phyloP scores from a whole-genome alignment of 2,329 filamentous ascomycete species.

The Leptosphaerulina australis region DNA sequence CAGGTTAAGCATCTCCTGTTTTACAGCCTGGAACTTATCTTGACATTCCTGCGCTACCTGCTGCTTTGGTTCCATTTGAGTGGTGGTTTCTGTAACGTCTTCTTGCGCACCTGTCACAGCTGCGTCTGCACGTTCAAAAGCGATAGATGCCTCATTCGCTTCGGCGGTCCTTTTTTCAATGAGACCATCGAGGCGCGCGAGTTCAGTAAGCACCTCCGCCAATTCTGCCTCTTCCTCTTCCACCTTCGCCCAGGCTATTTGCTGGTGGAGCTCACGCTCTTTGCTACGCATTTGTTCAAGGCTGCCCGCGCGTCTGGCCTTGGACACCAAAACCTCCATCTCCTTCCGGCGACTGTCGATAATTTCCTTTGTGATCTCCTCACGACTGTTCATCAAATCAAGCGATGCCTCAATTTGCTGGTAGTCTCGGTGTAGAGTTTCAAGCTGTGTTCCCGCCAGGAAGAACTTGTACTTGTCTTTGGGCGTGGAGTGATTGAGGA shows the following conservation, averaged over 20 bases:
- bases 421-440: slow-evolving; percentile 91
- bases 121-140: slow-evolving; percentile 54
- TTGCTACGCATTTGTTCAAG: slow-evolving; percentile 69
- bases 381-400: slow-evolving; percentile 71
- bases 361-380: slow-evolving; percentile 66
- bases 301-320: slow-evolving; percentile 69
- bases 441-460: slow-evolving; percentile 89
- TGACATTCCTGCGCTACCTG: slow-evolving; percentile 58
- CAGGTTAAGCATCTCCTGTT: slow-evolving; percentile 60
- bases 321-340: slow-evolving; percentile 66
- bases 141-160: slow-evolving; percentile 53
- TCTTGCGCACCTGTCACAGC: slow-evolving; percentile 46
- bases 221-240: slow-evolving; percentile 69
- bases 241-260: slow-evolving; percentile 89
- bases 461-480: slow-evolving; percentile 96
- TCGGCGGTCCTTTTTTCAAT: slow-evolving; percentile 56
- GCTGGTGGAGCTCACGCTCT: slow-evolving; percentile 64
- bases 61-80: slow-evolving; percentile 52
- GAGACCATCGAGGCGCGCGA: slow-evolving; percentile 50
- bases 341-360: slow-evolving; percentile 65
- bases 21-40: slow-evolving; percentile 60
- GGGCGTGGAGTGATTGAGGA: slow-evolving; percentile 82
- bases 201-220: slow-evolving; percentile 31
- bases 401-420: slow-evolving; percentile 78
- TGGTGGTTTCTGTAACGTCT: slow-evolving; percentile 40